Percentiles rank a stretch among this genome's conserved stretches.
phyloP scores from a whole-genome alignment of 257 asterid species.

The Nicotiana sylvestris region DNA sequence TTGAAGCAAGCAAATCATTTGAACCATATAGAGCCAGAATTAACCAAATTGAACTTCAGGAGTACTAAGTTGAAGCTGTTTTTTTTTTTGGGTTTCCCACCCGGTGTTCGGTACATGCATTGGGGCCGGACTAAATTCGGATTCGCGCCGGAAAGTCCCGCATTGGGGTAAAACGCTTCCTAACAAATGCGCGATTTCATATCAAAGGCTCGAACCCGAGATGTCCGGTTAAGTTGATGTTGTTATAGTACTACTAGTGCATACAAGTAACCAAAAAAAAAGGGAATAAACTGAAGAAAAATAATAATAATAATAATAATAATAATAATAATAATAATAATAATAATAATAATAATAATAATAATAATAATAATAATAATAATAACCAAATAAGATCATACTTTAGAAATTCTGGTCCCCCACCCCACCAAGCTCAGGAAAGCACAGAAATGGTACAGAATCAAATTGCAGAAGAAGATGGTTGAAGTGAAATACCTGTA shows the following conservation, averaged over 20 bases:
- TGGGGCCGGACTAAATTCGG: too few relatives aligned
- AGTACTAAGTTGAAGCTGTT: not conserved
- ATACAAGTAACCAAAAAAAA: not conserved
- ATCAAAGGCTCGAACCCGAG: too few relatives aligned
- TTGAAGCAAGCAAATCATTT: not conserved
- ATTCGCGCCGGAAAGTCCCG: too few relatives aligned
- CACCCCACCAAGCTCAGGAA: not conserved
- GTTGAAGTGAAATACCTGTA: constrained; percentile 30
- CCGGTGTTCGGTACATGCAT: too few relatives aligned
- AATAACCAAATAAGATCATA: not conserved
- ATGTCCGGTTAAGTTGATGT: too few relatives aligned
- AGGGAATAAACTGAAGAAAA: not conserved
- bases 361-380: too few relatives aligned
- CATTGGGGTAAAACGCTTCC: too few relatives aligned
- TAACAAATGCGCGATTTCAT: too few relatives aligned
- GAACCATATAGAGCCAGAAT: not conserved
- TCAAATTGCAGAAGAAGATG: not conserved
- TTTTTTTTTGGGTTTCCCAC: too few relatives aligned
- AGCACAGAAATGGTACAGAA: not conserved
- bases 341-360: too few relatives aligned
- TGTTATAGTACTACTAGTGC: not conserved
- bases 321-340: too few relatives aligned
- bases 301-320: not conserved
- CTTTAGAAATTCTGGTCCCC: not conserved
- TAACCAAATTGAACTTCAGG: not conserved